Evolutionary conservation across 179 eudicot species (phyloP).

Genomic region (Silene vulgaris): DNA sequence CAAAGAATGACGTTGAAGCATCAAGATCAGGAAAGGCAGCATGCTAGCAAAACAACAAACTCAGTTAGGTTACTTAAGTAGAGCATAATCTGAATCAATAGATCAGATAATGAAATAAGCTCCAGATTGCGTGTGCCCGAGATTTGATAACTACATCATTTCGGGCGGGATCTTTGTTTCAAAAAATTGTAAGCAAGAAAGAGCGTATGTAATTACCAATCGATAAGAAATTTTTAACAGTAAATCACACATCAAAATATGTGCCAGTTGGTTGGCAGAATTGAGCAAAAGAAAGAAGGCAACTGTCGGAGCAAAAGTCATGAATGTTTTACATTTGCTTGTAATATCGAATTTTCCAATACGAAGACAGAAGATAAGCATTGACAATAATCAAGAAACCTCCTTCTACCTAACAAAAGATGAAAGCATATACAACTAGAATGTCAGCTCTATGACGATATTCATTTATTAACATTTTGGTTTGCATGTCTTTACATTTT

Average conservation of each 20-base stretch:
- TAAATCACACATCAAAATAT: not conserved
- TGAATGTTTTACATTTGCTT: not conserved
- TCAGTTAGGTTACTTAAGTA: slow-evolving; percentile 14
- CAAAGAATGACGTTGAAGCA: slow-evolving; percentile 78
- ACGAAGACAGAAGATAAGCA: not conserved
- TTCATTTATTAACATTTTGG: not conserved
- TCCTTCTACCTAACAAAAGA: not conserved
- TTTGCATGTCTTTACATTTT: not conserved
- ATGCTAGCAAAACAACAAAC: slow-evolving; percentile 46
- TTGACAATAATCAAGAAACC: not conserved
- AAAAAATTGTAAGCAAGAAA: slow-evolving; percentile 7
- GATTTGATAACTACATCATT: not conserved
- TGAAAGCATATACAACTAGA: not conserved
- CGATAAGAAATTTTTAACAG: not conserved
- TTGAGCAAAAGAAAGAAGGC: not conserved
- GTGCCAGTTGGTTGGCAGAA: not conserved
- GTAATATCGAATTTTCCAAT: not conserved
- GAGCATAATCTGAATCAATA: slow-evolving; percentile 12
- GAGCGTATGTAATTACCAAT: not conserved
- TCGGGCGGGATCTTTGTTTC: not conserved
- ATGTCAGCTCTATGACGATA: not conserved
- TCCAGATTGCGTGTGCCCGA: not conserved
- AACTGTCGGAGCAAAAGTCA: not conserved
- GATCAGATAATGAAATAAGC: slow-evolving; percentile 5
- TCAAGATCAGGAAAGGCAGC: slow-evolving; percentile 88